Percentiles rank a stretch among this genome's conserved stretches.
Conservation (phyloP, 768 basidiomycete species). For the Psilocybe cyanescens region DNA sequence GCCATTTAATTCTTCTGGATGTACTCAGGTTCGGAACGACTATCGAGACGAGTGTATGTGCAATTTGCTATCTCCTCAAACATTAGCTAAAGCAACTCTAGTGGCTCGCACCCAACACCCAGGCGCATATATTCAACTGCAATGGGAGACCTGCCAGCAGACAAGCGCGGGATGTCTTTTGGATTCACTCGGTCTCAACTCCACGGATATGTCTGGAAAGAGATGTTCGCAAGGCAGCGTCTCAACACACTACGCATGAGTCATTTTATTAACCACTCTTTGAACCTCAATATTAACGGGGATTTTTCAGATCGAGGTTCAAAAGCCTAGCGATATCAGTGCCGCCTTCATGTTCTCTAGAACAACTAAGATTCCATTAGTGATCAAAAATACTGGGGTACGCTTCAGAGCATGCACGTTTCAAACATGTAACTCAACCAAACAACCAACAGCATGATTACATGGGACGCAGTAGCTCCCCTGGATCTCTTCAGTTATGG, state of each 20-base stretch:
- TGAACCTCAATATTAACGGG: slow-evolving; percentile 10
- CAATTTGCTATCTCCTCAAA: neutral
- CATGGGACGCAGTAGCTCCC: slow-evolving; percentile 50
- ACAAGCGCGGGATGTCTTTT: slow-evolving; percentile 48
- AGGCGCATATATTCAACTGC: slow-evolving; percentile 31
- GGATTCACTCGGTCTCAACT: slow-evolving; percentile 33
- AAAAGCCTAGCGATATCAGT: slow-evolving; percentile 36
- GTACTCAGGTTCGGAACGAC: slow-evolving; percentile 7
- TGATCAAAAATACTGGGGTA: slow-evolving; percentile 56
- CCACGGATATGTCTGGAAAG: slow-evolving; percentile 26
- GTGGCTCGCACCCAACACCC: slow-evolving; percentile 17
- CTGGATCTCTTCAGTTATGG: slow-evolving; percentile 47
- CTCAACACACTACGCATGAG: slow-evolving; percentile 28
- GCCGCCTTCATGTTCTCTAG: slow-evolving; percentile 48
- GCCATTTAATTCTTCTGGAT: slow-evolving; percentile 14
- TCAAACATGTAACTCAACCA: neutral
- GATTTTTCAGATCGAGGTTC: slow-evolving; percentile 36
- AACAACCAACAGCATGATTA: slow-evolving; percentile 45
- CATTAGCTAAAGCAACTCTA: neutral
- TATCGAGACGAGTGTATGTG: slow-evolving; percentile 24
- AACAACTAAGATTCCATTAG: slow-evolving; percentile 39
- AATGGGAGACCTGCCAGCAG: slow-evolving; percentile 62
- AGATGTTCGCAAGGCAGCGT: slow-evolving; percentile 37
- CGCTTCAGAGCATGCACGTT: slow-evolving; percentile 17
- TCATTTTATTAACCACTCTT: slow-evolving; percentile 10